These are phyloP conservation scores for Chalciporus piperatoides DNA, from an alignment of 1,284 basidiomycete species.

Conservation along the genomic window DNA sequence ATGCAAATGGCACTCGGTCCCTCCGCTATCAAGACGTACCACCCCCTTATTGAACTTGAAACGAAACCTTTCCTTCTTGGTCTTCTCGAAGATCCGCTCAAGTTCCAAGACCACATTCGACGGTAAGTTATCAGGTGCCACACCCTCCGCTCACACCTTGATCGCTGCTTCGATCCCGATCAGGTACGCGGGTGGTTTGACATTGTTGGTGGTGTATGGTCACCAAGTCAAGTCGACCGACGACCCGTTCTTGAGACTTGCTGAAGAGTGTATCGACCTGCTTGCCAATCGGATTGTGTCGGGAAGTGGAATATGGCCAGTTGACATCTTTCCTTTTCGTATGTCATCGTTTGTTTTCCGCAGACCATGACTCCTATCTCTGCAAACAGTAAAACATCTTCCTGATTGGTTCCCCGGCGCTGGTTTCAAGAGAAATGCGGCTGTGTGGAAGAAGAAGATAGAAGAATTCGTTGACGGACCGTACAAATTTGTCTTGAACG, in stretches of 20 bases:
- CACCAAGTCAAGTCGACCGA: conserved; percentile 50
- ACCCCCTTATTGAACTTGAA: conserved; percentile 54
- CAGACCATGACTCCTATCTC: background rate
- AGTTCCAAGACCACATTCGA: conserved; percentile 42
- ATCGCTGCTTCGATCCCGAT: background rate
- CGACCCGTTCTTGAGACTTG: conserved; percentile 56
- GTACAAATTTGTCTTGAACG: conserved; percentile 53
- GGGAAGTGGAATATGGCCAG: conserved; percentile 65
- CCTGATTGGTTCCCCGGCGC: conserved; percentile 47
- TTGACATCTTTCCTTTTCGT: conserved; percentile 56
- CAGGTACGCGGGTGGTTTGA: conserved; percentile 58
- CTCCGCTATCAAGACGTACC: conserved; percentile 50
- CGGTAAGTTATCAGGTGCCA: conserved; percentile 24
- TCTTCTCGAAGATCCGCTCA: conserved; percentile 41
- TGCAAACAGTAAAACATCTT: conserved; percentile 34
- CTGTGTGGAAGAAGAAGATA: conserved; percentile 59
- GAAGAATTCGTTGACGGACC: conserved; percentile 65
- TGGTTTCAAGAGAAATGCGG: conserved; percentile 52
- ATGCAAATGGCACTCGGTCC: conserved; percentile 59
- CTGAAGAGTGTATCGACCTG: conserved; percentile 57
- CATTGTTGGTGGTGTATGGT: conserved; percentile 62
- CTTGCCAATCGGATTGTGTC: conserved; percentile 60
- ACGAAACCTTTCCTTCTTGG: conserved; percentile 48
- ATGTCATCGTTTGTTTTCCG: conserved; percentile 13
- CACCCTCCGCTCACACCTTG: background rate